Evolutionary conservation across 306 rosid genomes (phyloP).

Genomic region (Amphicarpaea edgeworthii): DNA sequence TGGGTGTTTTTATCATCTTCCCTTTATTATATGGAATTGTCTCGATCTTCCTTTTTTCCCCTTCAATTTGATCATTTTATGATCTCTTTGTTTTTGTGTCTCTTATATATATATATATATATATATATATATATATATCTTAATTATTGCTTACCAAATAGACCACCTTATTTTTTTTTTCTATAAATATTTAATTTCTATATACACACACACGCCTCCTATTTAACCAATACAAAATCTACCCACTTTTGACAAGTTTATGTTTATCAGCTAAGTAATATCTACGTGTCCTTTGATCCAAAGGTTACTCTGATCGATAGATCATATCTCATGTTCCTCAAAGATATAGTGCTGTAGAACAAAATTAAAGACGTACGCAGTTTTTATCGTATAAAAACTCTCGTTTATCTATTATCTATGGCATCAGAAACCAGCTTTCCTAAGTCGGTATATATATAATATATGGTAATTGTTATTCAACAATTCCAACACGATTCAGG

Average conservation of each 20-base stretch:
- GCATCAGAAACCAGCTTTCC: too few species aligned
- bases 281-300: background rate
- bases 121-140: too few species aligned
- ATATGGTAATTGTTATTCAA: too few species aligned
- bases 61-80: background rate
- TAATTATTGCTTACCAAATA: background rate
- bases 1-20: slow-evolving; percentile 6
- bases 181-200: background rate
- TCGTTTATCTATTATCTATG: background rate
- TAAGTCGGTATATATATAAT: too few species aligned
- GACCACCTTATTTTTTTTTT: background rate
- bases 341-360: too few species aligned
- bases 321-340: background rate
- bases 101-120: too few species aligned
- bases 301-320: background rate
- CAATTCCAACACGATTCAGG: too few species aligned
- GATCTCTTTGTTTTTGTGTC: background rate
- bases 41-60: slow-evolving; percentile 7
- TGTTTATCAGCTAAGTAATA: background rate
- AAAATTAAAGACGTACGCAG: background rate
- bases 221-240: background rate
- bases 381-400: background rate
- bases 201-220: background rate
- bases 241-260: background rate
- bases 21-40: slow-evolving; percentile 18